Percentiles rank a stretch among this genome's conserved stretches.
Evolutionary conservation across 495 filamentous ascomycete species (phyloP).

Genomic region (Annulohypoxylon bovei): DNA sequence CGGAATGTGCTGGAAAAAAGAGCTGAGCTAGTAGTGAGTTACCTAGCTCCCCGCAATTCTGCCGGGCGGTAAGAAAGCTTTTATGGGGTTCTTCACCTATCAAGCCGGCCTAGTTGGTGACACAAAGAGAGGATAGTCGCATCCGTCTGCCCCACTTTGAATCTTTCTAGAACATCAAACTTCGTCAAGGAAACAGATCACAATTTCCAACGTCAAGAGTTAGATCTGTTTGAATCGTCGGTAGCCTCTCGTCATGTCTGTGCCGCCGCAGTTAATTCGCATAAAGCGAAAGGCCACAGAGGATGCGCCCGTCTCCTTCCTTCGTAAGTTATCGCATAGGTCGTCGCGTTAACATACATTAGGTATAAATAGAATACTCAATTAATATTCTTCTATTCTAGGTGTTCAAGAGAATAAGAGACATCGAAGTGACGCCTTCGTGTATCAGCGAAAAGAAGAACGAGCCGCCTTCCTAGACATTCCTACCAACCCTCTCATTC

Average conservation of each 20-base stretch:
- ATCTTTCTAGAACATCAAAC: not conserved
- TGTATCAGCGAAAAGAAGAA: conserved; percentile 54
- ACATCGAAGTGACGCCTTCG: conserved; percentile 52
- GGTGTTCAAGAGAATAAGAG: conserved; percentile 53
- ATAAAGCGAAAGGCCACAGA: conserved; percentile 66
- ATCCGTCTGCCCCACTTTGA: conserved; percentile 14
- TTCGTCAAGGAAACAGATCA: not conserved
- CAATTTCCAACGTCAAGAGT: not conserved
- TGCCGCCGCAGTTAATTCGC: conserved; percentile 62
- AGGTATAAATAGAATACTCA: conserved; percentile 28
- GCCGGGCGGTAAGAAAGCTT: conserved; percentile 20
- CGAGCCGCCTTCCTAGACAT: conserved; percentile 28
- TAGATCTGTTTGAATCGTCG: not conserved
- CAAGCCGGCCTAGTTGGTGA: conserved; percentile 6
- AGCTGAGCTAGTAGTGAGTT: not conserved
- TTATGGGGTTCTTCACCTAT: not conserved
- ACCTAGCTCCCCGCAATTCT: conserved; percentile 20
- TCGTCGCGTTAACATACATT: conserved; percentile 20
- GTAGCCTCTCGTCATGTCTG: conserved; percentile 49
- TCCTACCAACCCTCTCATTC: conserved; percentile 42
- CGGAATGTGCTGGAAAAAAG: not conserved
- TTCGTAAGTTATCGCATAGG: conserved; percentile 53
- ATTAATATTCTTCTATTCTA: conserved; percentile 20
- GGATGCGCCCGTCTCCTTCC: conserved; percentile 61
- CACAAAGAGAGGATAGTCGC: not conserved